Evolutionary conservation across 2,329 filamentous ascomycete species (phyloP), one percentile per base, ranked within the genome.

Genomic region (Alternaria dauci): DNA sequence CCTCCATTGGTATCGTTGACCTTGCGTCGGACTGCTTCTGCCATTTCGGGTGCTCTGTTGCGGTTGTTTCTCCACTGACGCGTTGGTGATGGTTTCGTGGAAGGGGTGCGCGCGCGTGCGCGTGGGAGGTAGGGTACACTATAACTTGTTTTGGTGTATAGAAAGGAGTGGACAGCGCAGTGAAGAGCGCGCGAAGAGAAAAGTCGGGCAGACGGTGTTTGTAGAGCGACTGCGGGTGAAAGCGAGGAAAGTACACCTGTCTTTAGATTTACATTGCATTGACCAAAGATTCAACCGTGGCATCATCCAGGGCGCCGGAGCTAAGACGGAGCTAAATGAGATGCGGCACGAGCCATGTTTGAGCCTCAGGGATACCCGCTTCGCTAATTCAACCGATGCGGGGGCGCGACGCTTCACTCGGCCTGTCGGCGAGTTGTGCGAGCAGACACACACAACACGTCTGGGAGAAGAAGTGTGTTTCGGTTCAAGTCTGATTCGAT

Each of bases 1-100:
- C 68, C 61, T 28, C 64, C 61, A n/a, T 62, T 55, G 34, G 63
- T 70, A 53, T 73, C 75, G 70, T 51, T 68, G 71, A n/a, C 70
- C 59, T 11, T 72, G 56, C 12, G 72, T 50, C n/a, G 61, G 43
- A 8, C 55, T 52, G 59, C 67, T 71, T 60, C 42, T 26, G 73
- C 75, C 77, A 79, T 79, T 23, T 18, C 53, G 16, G 14, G 28
- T 43, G 28, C 11, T 55, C 20, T 20, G 41, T 47, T 4, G 32
- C 43, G 34, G 41, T 23, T 43, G 7, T 32, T 3, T 16, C 30
- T 32, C 8, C 11, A 43, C 1, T 38, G 25, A 43, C 34, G 32
- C 20, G 9, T 36, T 51, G 41, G 41, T 20, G 7, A 12, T 46
- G n/a, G 20, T 14, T 12, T 55, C 20, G 51, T 30, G 51, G 18